A percentile compares a stretch with the other conserved stretches of the same genome.
phyloP scores from a whole-genome alignment of 23 red algal species.

The Gracilaria caudata region DNA sequence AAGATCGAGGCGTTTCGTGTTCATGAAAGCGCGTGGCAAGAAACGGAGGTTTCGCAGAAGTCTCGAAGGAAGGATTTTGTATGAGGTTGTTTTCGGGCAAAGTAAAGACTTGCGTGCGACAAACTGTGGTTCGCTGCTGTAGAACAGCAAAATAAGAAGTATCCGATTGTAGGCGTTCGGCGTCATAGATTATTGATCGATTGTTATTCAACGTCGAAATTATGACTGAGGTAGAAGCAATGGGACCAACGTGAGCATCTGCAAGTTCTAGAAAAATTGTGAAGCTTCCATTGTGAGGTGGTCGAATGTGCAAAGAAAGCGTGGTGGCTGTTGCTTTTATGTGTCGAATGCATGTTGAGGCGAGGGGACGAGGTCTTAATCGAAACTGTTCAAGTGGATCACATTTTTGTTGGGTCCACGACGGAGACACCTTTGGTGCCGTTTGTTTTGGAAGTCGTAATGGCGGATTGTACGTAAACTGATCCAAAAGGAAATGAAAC shows the following conservation, averaged over 20 bases:
- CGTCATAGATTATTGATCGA: background rate
- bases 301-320: background rate
- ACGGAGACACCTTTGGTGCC: background rate
- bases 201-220: background rate
- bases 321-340: background rate
- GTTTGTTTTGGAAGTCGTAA: background rate
- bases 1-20: constrained; percentile 32
- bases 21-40: constrained; percentile 29
- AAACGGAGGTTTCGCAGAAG: constrained; percentile 13
- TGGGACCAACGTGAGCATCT: background rate
- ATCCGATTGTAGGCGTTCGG: background rate
- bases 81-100: constrained; percentile 13
- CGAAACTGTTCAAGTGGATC: background rate
- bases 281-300: background rate
- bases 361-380: constrained; percentile 11
- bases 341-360: constrained; percentile 10
- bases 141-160: background rate
- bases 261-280: constrained; percentile 4
- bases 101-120: background rate
- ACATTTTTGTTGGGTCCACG: background rate
- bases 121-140: background rate
- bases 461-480: background rate
- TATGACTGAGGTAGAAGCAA: background rate
- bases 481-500: background rate
- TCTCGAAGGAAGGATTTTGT: constrained; percentile 56